Evolutionary conservation across 225 moss, liverwort and hornwort genomes (phyloP).

Genomic region (Asterella californica): DNA sequence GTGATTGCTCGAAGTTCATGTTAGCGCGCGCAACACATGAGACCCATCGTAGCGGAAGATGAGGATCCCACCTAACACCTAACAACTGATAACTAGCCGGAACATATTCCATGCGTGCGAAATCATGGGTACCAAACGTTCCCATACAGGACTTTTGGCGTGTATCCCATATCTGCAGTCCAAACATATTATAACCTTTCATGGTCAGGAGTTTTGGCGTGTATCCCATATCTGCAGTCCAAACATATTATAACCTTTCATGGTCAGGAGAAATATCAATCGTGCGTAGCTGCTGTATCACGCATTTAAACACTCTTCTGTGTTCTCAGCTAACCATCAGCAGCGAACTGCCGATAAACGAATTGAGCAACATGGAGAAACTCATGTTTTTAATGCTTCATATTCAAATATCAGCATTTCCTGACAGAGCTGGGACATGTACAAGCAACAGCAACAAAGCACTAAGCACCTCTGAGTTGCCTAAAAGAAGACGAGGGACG

Average conservation of each 20-base stretch:
- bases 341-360: not conserved
- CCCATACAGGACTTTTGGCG: constrained; percentile 74
- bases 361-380: not conserved
- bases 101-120: constrained; percentile 92
- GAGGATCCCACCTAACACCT: constrained; percentile 46
- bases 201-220: constrained; percentile 60
- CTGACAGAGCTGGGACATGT: not conserved
- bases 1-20: no score
- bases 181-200: not conserved
- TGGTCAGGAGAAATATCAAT: not conserved
- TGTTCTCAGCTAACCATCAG: not conserved
- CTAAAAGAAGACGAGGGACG: no score
- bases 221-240: constrained; percentile 75
- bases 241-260: not conserved
- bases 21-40: not conserved
- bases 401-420: not conserved
- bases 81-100: constrained; percentile 67
- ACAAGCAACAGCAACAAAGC: not conserved
- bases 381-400: not conserved
- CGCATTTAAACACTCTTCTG: not conserved
- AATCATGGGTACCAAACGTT: constrained; percentile 61
- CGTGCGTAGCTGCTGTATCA: not conserved
- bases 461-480: not conserved
- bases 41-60: not conserved
- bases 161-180: constrained; percentile 75